Evolutionary conservation across 352 stramenopile genomes (phyloP).

Genomic region (Pythium chondricola): DNA sequence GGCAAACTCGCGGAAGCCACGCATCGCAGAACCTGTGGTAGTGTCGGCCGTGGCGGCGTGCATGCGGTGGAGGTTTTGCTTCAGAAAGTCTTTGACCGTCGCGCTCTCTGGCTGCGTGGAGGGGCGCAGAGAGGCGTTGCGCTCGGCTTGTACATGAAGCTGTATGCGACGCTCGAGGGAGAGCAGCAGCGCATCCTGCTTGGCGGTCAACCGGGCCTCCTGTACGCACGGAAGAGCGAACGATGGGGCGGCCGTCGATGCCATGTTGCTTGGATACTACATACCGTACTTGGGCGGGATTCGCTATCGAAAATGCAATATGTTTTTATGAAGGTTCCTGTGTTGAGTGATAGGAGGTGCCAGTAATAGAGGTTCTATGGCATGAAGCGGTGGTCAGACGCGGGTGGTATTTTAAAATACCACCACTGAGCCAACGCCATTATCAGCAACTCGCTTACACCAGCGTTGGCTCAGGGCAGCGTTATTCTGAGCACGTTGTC

Average conservation of each 20-base stretch:
- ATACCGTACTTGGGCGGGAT: too few species aligned
- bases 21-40: background rate
- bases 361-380: slow-evolving; percentile 1
- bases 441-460: too few species aligned
- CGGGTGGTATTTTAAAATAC: background rate
- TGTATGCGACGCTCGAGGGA: slow-evolving; percentile 55
- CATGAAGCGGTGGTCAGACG: too few species aligned
- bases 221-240: slow-evolving; percentile 19
- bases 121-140: slow-evolving; percentile 30
- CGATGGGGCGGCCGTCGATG: background rate
- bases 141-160: slow-evolving; percentile 40
- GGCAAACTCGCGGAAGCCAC: slow-evolving; percentile 17
- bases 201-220: slow-evolving; percentile 35
- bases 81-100: slow-evolving; percentile 43
- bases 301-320: background rate
- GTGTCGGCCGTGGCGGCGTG: background rate
- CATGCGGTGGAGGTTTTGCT: slow-evolving; percentile 4
- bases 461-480: too few species aligned
- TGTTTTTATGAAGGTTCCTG: background rate
- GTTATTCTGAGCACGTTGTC: too few species aligned
- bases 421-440: background rate
- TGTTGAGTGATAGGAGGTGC: background rate
- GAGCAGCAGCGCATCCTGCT: slow-evolving; percentile 46
- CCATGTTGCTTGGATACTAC: background rate
- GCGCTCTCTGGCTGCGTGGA: background rate